Conservation (phyloP, 2,329 filamentous ascomycete species). For the Alternaria gansuensis region DNA sequence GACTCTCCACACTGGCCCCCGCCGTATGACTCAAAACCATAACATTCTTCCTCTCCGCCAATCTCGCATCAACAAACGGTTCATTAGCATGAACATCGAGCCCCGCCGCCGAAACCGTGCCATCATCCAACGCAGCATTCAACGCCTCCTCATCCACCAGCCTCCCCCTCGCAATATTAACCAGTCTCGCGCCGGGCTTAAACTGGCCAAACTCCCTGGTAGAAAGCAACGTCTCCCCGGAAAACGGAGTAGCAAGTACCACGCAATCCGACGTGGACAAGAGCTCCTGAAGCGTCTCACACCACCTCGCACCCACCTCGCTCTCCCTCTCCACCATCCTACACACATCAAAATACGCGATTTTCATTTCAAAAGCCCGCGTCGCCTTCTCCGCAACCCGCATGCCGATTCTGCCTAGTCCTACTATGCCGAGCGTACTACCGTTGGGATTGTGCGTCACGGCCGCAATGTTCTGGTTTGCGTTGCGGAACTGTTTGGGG, state of each 20-base stretch:
- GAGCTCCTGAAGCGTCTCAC: conserved; percentile 62
- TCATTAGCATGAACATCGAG: conserved; percentile 72
- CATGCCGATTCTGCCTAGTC: conserved; percentile 67
- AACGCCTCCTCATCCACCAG: conserved; percentile 73
- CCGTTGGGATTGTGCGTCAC: conserved; percentile 70
- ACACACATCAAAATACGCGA: conserved; percentile 69
- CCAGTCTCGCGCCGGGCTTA: conserved; percentile 65
- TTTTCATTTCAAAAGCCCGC: conserved; percentile 70
- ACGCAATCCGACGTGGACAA: conserved; percentile 66
- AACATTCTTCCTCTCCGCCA: conserved; percentile 59
- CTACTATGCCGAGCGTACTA: conserved; percentile 71
- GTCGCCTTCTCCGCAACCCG: conserved; percentile 66
- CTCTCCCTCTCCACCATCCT: conserved; percentile 60
- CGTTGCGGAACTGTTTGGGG: conserved; percentile 61
- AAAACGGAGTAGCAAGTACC: conserved; percentile 68
- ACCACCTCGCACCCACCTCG: conserved; percentile 63
- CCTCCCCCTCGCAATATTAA: conserved; percentile 72
- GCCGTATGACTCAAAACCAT: conserved; percentile 74
- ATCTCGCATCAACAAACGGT: conserved; percentile 61
- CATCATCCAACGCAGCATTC: conserved; percentile 65
- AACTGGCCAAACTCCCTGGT: conserved; percentile 60
- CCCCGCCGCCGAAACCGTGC: conserved; percentile 62
- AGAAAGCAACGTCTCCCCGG: conserved; percentile 61
- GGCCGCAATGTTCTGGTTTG: conserved; percentile 68
- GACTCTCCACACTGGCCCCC: conserved; percentile 71